Evolutionary conservation across 208 protist species (phyloP).

Genomic region (Vickermania ingenoplastis): DNA sequence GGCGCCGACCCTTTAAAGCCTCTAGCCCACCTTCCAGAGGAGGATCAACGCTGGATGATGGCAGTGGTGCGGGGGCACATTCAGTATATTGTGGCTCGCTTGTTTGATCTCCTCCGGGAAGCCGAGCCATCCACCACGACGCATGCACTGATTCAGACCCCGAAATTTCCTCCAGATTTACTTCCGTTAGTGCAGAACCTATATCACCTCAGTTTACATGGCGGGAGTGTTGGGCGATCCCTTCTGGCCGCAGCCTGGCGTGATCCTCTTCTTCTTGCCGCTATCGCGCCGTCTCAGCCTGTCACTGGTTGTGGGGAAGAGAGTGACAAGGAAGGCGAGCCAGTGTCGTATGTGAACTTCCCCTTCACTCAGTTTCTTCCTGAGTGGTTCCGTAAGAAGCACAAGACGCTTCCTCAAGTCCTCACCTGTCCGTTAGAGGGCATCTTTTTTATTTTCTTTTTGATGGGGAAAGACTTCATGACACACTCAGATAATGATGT

Average conservation of each 20-base stretch:
- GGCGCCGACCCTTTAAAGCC: neutral
- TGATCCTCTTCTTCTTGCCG: neutral
- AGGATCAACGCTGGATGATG: neutral
- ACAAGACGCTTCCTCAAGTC: too few relatives aligned
- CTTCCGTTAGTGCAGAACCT: neutral
- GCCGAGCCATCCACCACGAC: neutral
- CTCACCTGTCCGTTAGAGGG: too few relatives aligned
- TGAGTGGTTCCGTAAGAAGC: too few relatives aligned
- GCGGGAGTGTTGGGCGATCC: neutral
- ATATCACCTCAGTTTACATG: neutral
- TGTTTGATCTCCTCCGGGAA: neutral
- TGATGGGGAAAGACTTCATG: too few relatives aligned
- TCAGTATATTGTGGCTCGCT: neutral
- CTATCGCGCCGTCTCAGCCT: too few relatives aligned
- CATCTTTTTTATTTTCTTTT: too few relatives aligned
- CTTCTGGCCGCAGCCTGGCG: neutral
- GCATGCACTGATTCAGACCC: too few relatives aligned
- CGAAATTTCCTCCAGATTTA: neutral
- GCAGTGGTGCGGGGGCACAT: neutral
- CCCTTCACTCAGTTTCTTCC: too few relatives aligned
- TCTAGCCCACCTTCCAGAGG: neutral
- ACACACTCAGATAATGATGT: too few relatives aligned
- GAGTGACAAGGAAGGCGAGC: too few relatives aligned
- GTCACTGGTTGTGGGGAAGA: too few relatives aligned
- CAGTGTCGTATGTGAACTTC: too few relatives aligned